These are phyloP conservation scores for Xylariales sp. DNA, from an alignment of 2,329 filamentous ascomycete genomes.

Conservation along the genomic window DNA sequence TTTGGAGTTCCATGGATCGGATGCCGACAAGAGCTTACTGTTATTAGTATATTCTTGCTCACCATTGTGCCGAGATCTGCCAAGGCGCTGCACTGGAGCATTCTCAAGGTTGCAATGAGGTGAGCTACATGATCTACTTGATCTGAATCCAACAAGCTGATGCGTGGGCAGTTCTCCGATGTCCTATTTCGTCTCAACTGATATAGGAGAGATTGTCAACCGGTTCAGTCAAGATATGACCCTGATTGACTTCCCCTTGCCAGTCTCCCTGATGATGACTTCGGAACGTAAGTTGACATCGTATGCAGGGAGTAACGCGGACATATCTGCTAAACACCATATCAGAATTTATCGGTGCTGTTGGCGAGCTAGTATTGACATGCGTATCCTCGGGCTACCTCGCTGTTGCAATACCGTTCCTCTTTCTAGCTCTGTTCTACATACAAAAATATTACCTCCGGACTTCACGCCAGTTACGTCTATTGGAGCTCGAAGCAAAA, in stretches of 20 bases:
- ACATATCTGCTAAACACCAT: background rate
- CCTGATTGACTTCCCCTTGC: conserved; percentile 4
- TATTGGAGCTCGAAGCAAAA: conserved; percentile 6
- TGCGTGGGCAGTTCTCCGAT: conserved; percentile 1
- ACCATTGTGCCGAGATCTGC: conserved; percentile 3
- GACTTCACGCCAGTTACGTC: conserved; percentile 6
- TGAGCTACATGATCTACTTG: background rate
- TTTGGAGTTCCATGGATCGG: too few species aligned
- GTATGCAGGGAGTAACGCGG: background rate
- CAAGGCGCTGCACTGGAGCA: background rate
- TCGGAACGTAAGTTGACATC: conserved; percentile 1
- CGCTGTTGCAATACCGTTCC: conserved; percentile 1
- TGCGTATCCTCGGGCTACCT: conserved; percentile 7
- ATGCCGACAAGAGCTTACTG: too few species aligned
- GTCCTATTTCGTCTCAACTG: conserved; percentile 6
- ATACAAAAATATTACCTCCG: conserved; percentile 6
- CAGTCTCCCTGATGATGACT: conserved; percentile 1
- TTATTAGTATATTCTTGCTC: conserved; percentile 1
- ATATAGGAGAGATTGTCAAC: conserved; percentile 4
- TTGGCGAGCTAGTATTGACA: conserved; percentile 5
- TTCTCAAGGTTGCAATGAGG: conserved; percentile 5
- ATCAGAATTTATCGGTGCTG: background rate
- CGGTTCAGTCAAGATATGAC: conserved; percentile 9
- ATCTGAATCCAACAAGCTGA: background rate
- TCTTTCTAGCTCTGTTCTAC: conserved; percentile 3